Percentiles rank a stretch among this genome's conserved stretches.
These are phyloP conservation scores for Neohortaea acidophila DNA, from an alignment of 495 filamentous ascomycete genomes.

Conservation along the genomic window DNA sequence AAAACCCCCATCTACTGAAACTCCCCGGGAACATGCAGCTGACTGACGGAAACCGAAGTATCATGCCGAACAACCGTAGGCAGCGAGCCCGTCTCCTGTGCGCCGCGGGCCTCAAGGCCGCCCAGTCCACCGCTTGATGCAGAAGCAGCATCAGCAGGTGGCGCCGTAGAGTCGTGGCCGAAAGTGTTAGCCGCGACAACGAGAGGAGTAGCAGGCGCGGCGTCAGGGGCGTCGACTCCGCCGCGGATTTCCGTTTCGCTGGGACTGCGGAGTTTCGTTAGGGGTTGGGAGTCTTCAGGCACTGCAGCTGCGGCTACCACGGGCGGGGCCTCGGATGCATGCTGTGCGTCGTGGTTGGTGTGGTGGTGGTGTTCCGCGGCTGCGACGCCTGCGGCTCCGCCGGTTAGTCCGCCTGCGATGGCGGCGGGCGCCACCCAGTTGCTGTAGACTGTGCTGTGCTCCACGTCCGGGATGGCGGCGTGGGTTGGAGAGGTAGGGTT, in stretches of 20 bases:
- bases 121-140: constrained; percentile 3
- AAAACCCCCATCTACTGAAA: too few relatives aligned
- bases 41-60: constrained; percentile 24
- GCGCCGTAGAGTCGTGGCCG: neutral
- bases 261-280: neutral
- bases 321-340: neutral
- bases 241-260: too few relatives aligned
- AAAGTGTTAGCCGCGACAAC: neutral
- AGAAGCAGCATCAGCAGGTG: neutral
- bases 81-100: constrained; percentile 17
- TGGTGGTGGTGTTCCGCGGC: constrained; percentile 14
- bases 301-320: neutral
- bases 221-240: too few relatives aligned
- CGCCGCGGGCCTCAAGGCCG: constrained; percentile 7
- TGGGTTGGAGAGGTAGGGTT: too few relatives aligned
- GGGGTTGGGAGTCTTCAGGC: too few relatives aligned
- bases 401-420: constrained; percentile 22
- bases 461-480: too few relatives aligned
- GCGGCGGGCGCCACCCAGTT: constrained; percentile 29
- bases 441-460: constrained; percentile 23
- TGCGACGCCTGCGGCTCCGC: constrained; percentile 17
- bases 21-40: constrained; percentile 27
- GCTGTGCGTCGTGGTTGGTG: too few relatives aligned
- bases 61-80: constrained; percentile 23
- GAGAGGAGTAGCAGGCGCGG: neutral